Conservation (phyloP, 2,329 filamentous ascomycete genomes). For the Colletotrichum melonis region DNA sequence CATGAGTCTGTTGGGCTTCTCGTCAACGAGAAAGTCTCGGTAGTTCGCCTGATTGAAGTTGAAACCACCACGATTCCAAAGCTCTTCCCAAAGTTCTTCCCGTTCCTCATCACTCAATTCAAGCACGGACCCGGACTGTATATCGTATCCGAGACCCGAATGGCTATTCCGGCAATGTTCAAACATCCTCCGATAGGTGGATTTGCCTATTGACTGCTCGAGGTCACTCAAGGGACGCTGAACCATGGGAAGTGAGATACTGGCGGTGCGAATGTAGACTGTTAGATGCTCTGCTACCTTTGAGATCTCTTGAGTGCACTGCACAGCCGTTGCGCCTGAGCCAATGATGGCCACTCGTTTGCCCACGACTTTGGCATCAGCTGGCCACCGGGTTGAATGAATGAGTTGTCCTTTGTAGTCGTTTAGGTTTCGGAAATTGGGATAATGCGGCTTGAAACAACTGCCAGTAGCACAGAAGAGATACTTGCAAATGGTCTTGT, state of each 20-base stretch:
- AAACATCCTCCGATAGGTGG: constrained; percentile 53
- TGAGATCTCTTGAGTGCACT: constrained; percentile 45
- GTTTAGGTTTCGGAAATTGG: constrained; percentile 46
- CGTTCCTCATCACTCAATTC: constrained; percentile 54
- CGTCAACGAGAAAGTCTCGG: constrained; percentile 54
- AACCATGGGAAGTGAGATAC: constrained; percentile 68
- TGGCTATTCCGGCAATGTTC: constrained; percentile 57
- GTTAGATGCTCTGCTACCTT: constrained; percentile 48
- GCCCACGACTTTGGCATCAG: constrained; percentile 33
- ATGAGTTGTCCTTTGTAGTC: constrained; percentile 43
- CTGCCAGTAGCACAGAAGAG: constrained; percentile 60
- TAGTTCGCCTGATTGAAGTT: constrained; percentile 57
- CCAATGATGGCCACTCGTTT: constrained; percentile 46
- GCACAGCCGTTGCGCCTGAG: constrained; percentile 43
- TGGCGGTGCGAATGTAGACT: constrained; percentile 70
- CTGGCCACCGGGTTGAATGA: constrained; percentile 45
- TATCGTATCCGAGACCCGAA: constrained; percentile 63
- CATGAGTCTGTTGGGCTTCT: constrained; percentile 54
- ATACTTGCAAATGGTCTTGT: constrained; percentile 50
- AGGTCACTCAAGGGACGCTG: constrained; percentile 56
- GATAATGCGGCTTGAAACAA: constrained; percentile 54
- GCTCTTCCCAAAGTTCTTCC: constrained; percentile 53
- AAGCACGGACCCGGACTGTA: constrained; percentile 55
- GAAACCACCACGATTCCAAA: constrained; percentile 60
- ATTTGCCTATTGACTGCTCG: constrained; percentile 55